Evolutionary conservation across 345 rosid genomes (phyloP).

Genomic region (Acer yangbiense): DNA sequence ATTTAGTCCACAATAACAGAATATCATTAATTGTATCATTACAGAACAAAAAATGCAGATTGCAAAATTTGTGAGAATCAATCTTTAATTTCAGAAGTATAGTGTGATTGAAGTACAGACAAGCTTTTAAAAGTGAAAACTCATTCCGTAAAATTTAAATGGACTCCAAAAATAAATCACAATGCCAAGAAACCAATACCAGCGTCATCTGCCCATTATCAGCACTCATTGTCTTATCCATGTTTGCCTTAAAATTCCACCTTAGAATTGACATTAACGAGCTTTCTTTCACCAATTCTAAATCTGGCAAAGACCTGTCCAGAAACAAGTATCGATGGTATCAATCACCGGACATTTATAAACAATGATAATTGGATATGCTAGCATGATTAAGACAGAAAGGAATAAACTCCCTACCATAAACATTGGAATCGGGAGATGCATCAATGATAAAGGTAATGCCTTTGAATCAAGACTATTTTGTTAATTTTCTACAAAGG

Average conservation of each 20-base stretch:
- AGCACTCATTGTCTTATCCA: conserved; percentile 48
- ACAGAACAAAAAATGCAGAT: background rate
- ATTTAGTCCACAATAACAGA: conserved; percentile 12
- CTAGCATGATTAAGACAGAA: background rate
- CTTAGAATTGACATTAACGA: conserved; percentile 49
- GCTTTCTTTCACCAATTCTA: conserved; percentile 50
- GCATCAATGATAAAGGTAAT: background rate
- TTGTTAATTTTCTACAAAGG: background rate
- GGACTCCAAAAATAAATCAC: background rate
- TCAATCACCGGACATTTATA: conserved; percentile 12
- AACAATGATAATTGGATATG: background rate
- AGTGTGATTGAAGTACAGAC: background rate
- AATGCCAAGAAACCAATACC: conserved; percentile 31
- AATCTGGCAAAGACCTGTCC: conserved; percentile 52
- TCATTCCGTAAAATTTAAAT: background rate
- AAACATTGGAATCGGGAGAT: background rate
- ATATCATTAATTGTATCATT: conserved; percentile 11
- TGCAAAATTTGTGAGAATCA: background rate
- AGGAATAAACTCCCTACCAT: background rate
- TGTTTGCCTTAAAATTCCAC: conserved; percentile 58
- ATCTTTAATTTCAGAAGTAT: background rate
- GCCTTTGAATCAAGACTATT: conserved; percentile 6
- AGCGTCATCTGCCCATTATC: conserved; percentile 43
- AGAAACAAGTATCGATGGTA: conserved; percentile 5
- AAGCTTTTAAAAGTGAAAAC: conserved; percentile 1